phyloP scores from a whole-genome alignment of 2,329 filamentous ascomycete species.

The Alternaria gansuensis region DNA sequence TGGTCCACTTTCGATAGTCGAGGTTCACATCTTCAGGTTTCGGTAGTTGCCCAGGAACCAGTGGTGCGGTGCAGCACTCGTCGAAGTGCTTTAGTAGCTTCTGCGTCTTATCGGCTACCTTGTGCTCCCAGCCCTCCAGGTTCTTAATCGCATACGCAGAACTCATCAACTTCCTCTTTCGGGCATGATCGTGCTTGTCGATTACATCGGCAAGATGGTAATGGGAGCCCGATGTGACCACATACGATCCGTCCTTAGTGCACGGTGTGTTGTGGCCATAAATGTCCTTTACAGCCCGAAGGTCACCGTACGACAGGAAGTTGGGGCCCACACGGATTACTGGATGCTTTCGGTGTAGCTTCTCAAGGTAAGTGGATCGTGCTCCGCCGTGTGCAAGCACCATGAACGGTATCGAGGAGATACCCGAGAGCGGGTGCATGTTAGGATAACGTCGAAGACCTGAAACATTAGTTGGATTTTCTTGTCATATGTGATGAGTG shows the following conservation, averaged over 20 bases:
- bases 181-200: conserved; percentile 62
- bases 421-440: conserved; percentile 57
- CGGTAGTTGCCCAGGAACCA: conserved; percentile 33
- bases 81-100: conserved; percentile 59
- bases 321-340: conserved; percentile 51
- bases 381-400: conserved; percentile 56
- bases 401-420: conserved; percentile 61
- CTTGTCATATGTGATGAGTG: background rate
- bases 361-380: conserved; percentile 55
- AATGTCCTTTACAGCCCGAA: conserved; percentile 59
- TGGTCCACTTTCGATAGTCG: conserved; percentile 62
- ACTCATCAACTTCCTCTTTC: conserved; percentile 58
- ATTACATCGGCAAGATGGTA: conserved; percentile 63
- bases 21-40: conserved; percentile 56
- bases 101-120: conserved; percentile 62
- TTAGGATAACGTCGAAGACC: conserved; percentile 61
- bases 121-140: conserved; percentile 57
- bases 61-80: conserved; percentile 52
- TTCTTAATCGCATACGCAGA: conserved; percentile 12
- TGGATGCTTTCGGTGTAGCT: conserved; percentile 60
- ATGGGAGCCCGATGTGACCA: conserved; percentile 58
- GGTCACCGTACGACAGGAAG: conserved; percentile 44
- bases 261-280: conserved; percentile 63
- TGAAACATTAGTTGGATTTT: background rate
- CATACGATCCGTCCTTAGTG: conserved; percentile 61